phyloP scores from a whole-genome alignment of 768 basidiomycete genomes.

The Pisolithus orientalis region DNA sequence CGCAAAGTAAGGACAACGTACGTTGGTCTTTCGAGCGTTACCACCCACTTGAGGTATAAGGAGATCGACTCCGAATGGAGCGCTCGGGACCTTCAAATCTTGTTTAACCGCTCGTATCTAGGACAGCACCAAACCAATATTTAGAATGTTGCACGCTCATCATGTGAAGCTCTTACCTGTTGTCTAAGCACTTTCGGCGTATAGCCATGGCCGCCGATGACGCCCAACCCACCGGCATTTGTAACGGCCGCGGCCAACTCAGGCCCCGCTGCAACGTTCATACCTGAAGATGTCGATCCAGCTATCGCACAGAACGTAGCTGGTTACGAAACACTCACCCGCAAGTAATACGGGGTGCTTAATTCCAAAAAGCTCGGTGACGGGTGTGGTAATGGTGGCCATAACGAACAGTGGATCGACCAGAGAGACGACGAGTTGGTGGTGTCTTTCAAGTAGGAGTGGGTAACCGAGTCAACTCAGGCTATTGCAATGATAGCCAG shows the following conservation, averaged over 20 bases:
- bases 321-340: conserved; percentile 41
- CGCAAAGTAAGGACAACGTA: conserved; percentile 25
- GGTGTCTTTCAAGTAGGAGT: too few relatives aligned
- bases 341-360: conserved; percentile 86
- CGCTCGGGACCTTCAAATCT: conserved; percentile 64
- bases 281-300: conserved; percentile 30
- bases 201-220: conserved; percentile 86
- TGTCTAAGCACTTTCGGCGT: conserved; percentile 74
- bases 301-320: too few relatives aligned
- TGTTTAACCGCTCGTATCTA: conserved; percentile 73
- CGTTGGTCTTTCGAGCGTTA: conserved; percentile 86
- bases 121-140: conserved; percentile 8
- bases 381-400: conserved; percentile 72
- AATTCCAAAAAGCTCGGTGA: conserved; percentile 84
- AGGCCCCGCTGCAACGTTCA: conserved; percentile 66
- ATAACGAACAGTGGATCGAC: conserved; percentile 3
- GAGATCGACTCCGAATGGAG: conserved; percentile 88
- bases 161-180: conserved; percentile 46
- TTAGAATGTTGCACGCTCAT: background rate
- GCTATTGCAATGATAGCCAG: too few relatives aligned
- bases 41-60: conserved; percentile 85
- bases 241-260: conserved; percentile 92
- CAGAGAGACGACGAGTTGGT: too few relatives aligned
- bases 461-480: too few relatives aligned
- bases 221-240: conserved; percentile 89